Evolutionary conservation across 805 yeast genomes (phyloP).

Genomic region (Hanseniaspora meyeri): DNA sequence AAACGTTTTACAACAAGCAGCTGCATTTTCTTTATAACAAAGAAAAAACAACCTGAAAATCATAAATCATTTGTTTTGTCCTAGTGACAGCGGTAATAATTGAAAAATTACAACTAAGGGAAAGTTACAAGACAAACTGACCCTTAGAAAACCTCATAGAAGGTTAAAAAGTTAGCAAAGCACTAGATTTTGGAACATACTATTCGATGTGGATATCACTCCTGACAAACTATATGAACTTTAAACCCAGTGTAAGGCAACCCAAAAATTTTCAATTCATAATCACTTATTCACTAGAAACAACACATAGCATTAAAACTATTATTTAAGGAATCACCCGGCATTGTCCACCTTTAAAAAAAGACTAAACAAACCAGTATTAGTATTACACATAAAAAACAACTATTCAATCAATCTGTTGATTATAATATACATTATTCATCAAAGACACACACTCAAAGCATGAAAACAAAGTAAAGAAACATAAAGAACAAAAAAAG

Average conservation of each 20-base stretch:
- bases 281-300: neutral
- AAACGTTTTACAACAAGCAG: neutral
- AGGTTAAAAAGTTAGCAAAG: neutral
- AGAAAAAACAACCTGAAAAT: neutral
- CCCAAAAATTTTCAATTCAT: neutral
- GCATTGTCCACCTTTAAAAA: conserved; percentile 10
- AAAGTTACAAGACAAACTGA: neutral
- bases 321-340: conserved; percentile 13
- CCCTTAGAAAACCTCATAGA: too few relatives aligned
- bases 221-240: neutral
- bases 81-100: neutral
- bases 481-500: neutral
- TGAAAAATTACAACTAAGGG: neutral
- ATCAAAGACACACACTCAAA: neutral
- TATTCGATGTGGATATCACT: conserved; percentile 8
- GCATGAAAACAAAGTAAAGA: neutral
- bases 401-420: neutral
- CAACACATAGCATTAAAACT: neutral
- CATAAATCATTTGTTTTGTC: neutral
- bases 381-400: conserved; percentile 1
- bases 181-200: neutral
- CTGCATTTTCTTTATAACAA: neutral
- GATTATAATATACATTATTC: neutral
- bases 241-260: neutral
- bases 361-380: conserved; percentile 11